These are phyloP conservation scores for Fomes fomentarius DNA, from an alignment of 1,284 basidiomycete species.

Conservation along the genomic window DNA sequence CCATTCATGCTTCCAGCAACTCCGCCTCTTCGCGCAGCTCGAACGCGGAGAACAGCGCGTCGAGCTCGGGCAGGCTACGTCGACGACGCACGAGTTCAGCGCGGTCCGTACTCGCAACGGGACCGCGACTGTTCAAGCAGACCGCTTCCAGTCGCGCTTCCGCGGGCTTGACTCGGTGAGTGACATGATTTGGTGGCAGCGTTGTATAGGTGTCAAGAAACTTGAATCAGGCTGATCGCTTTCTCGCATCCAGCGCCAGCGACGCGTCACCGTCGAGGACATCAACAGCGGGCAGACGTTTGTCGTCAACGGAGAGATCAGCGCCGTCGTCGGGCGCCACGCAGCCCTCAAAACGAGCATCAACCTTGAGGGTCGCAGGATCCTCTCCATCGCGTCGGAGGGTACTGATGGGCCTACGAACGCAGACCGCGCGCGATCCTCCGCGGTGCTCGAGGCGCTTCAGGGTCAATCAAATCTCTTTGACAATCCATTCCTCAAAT, in stretches of 20 bases:
- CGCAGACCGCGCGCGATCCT: slow-evolving; percentile 51
- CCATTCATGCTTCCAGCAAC: slow-evolving; percentile 18
- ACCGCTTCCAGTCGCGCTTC: slow-evolving; percentile 48
- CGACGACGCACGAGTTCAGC: slow-evolving; percentile 42
- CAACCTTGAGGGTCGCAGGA: slow-evolving; percentile 30
- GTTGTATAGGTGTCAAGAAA: too few species aligned
- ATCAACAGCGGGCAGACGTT: slow-evolving; percentile 14
- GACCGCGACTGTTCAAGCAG: slow-evolving; percentile 36
- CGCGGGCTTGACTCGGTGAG: slow-evolving; percentile 26
- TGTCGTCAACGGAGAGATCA: slow-evolving; percentile 33
- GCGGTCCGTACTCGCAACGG: slow-evolving; percentile 29
- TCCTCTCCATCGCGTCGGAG: slow-evolving; percentile 37
- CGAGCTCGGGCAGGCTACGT: slow-evolving; percentile 47
- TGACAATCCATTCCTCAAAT: slow-evolving; percentile 58
- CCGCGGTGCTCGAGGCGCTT: slow-evolving; percentile 49
- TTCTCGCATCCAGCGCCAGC: neutral
- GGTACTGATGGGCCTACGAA: slow-evolving; percentile 56
- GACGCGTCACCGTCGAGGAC: slow-evolving; percentile 19
- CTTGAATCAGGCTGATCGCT: too few species aligned
- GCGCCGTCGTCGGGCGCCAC: slow-evolving; percentile 29
- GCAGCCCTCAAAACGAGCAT: slow-evolving; percentile 22
- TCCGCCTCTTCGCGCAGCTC: slow-evolving; percentile 50
- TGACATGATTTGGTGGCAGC: too few species aligned
- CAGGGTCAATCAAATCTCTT: slow-evolving; percentile 48
- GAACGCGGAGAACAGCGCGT: slow-evolving; percentile 50